phyloP scores from a whole-genome alignment of 768 basidiomycete genomes.

The Rhodocollybia butyracea region DNA sequence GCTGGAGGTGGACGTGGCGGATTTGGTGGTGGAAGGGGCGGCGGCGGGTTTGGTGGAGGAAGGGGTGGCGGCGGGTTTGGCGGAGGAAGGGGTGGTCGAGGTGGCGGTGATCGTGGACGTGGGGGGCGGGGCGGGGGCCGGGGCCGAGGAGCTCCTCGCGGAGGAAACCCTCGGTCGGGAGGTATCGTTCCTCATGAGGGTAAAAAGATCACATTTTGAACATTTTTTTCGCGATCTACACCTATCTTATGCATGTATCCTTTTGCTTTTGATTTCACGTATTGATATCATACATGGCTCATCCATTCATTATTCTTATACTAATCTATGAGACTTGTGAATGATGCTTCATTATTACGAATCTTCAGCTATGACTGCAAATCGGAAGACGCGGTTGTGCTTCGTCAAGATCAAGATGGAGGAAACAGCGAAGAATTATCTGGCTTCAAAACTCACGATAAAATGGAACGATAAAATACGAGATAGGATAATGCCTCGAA shows the following conservation, averaged over 20 bases:
- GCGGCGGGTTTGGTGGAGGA: constrained; percentile 41
- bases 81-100: constrained; percentile 29
- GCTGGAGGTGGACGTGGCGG: constrained; percentile 48
- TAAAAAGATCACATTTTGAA: constrained; percentile 62
- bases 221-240: background rate
- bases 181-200: constrained; percentile 52
- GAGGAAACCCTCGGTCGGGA: constrained; percentile 52
- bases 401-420: constrained; percentile 15
- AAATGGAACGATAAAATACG: constrained; percentile 14
- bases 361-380: constrained; percentile 19
- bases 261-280: background rate
- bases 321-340: background rate
- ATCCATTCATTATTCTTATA: background rate
- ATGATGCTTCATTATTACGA: constrained; percentile 6
- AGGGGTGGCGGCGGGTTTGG: constrained; percentile 30
- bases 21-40: constrained; percentile 43
- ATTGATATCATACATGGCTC: background rate
- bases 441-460: background rate
- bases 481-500: constrained; percentile 20
- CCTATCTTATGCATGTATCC: too few relatives aligned
- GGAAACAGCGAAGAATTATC: constrained; percentile 14
- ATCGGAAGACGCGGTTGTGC: constrained; percentile 17
- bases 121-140: constrained; percentile 42
- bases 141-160: constrained; percentile 42
- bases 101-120: constrained; percentile 37